Base-by-base conservation (phyloP, 371 early-diverging fungal species). In the Mortierella sp. region DNA sequence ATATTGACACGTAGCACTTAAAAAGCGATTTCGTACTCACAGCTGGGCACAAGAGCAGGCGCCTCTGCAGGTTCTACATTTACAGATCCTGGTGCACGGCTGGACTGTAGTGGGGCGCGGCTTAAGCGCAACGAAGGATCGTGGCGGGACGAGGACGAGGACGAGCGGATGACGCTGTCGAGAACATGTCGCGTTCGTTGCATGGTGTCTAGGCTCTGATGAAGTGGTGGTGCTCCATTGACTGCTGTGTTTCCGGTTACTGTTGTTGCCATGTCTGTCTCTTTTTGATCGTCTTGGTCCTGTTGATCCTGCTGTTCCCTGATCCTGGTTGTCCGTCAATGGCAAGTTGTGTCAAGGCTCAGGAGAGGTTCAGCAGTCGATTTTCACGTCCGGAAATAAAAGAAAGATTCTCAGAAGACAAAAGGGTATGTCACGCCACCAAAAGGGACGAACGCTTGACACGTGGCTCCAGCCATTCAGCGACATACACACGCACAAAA, bases 1-100 rank as follows among this genome's bases (percentile, higher is more conserved):
- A 19, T n/a, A n/a, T n/a, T n/a, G n/a, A n/a, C n/a, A n/a, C n/a
- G n/a, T n/a, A n/a, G n/a, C n/a, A n/a, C n/a, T n/a, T n/a, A n/a
- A n/a, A n/a, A n/a, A n/a, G n/a, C n/a, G n/a, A n/a, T n/a, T n/a
- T 61, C 61, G 22, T 34, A 61, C 61, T 61, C 34, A 61, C 61
- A 61, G 61, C 37, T 37, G 19, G 61, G 61, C 22, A 37, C 19
- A 22, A 39, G 61, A 3, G 6, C 10, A 9, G 61, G 8, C 8
- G 22, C 9, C 19, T 61, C 61, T 34, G 37, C 31, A 9, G 37
- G 3, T 8, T 31, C 34, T 34, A 22, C 6, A n/a, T 24, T 24
- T 14, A 9, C 24, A 5, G 8, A n/a, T 50, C 50, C 50, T 50
- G 0, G 24, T 19, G 37, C 3, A 3, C 39, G 61, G 61, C 22